Percentiles rank a stretch among this genome's conserved stretches.
Conservation (phyloP, 768 basidiomycete genomes). For the Rhodosporidiobolus sp. region DNA sequence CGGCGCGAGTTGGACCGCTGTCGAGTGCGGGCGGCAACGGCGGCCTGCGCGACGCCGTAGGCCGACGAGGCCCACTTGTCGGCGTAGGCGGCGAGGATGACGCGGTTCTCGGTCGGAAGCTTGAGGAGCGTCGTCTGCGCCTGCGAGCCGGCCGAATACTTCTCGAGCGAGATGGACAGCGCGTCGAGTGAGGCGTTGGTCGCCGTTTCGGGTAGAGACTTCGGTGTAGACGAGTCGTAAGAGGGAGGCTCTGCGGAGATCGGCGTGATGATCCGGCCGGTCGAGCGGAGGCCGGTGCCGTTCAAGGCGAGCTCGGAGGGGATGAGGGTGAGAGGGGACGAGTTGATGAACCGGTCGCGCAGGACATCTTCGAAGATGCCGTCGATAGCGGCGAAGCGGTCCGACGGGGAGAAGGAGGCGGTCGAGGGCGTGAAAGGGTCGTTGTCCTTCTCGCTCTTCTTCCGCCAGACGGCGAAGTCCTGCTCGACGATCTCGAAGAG, state of each 20-base stretch:
- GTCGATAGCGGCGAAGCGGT: background rate
- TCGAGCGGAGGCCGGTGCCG: constrained; percentile 1
- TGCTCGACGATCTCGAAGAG: constrained; percentile 20
- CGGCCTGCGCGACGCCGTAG: constrained; percentile 13
- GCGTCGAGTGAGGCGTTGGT: background rate
- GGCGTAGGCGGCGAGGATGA: constrained; percentile 11
- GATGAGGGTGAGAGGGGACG: constrained; percentile 6
- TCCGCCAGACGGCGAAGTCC: background rate
- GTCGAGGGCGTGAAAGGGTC: background rate
- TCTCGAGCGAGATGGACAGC: background rate
- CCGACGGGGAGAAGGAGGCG: background rate
- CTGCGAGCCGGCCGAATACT: background rate
- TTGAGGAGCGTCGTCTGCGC: background rate
- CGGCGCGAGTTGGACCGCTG: background rate
- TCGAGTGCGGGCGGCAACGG: background rate
- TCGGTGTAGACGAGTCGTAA: background rate
- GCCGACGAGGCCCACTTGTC: background rate
- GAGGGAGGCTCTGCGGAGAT: background rate
- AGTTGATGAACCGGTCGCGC: constrained; percentile 18
- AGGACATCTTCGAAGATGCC: constrained; percentile 4
- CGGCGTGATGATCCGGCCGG: constrained; percentile 15
- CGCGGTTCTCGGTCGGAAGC: background rate
- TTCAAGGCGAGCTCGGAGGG: constrained; percentile 17
- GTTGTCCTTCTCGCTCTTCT: too few relatives aligned
- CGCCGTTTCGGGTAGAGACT: background rate